These are phyloP conservation scores for Paramyrothecium sp. DNA, from an alignment of 2,329 filamentous ascomycete species.

Conservation along the genomic window DNA sequence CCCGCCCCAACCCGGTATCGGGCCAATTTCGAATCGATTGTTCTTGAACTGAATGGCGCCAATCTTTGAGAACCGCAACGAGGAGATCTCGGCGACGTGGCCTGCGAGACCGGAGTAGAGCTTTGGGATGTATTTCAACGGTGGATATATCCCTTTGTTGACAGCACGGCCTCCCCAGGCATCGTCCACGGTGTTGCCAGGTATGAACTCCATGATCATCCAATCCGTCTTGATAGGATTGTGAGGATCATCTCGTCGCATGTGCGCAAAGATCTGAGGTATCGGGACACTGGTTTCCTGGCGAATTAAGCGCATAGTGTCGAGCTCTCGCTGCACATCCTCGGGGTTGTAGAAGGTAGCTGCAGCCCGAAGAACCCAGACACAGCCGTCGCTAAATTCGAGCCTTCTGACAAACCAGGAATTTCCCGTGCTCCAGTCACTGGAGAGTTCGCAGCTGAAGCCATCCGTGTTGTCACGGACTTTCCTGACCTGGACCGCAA, in stretches of 20 bases:
- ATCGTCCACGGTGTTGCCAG: background rate
- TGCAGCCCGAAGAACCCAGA: background rate
- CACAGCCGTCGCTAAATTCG: background rate
- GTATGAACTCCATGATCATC: background rate
- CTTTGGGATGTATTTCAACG: background rate
- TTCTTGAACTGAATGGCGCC: background rate
- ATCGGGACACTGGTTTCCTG: background rate
- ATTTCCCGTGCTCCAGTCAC: background rate
- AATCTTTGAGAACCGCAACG: background rate
- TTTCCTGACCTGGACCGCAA: no score
- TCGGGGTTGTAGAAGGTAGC: background rate
- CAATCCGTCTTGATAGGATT: background rate
- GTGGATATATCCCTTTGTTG: background rate
- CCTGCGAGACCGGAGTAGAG: background rate
- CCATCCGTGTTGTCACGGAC: no score
- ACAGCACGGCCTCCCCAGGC: background rate
- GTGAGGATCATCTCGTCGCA: background rate
- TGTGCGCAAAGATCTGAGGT: background rate
- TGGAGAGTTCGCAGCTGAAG: background rate
- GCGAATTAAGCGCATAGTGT: background rate
- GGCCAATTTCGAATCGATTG: background rate
- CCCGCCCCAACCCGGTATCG: background rate
- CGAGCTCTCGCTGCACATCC: background rate
- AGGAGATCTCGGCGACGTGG: background rate
- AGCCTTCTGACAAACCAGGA: background rate